Percentiles rank a stretch among this genome's conserved stretches.
phyloP scores from a whole-genome alignment of 192 early-diverging fungal species.

The Entomortierella parvispora region DNA sequence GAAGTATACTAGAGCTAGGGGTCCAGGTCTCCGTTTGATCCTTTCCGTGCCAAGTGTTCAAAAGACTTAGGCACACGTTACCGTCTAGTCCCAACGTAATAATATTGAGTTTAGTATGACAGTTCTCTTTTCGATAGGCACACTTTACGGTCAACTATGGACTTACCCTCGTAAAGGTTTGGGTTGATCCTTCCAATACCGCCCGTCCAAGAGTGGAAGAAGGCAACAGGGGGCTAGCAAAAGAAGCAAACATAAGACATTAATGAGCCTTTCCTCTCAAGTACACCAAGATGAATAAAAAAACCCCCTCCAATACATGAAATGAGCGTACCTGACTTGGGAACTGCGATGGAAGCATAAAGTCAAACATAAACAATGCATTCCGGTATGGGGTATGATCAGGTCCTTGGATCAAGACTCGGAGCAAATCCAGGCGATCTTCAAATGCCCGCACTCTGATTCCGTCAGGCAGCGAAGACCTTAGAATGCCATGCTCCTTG shows the following conservation, averaged over 20 bases:
- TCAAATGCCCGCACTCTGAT: slow-evolving; percentile 69
- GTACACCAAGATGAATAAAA: not conserved
- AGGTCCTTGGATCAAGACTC: slow-evolving; percentile 66
- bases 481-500: slow-evolving; percentile 57
- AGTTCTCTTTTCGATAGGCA: not conserved
- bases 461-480: slow-evolving; percentile 61
- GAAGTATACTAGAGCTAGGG: slow-evolving; percentile 57
- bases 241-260: not conserved
- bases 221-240: slow-evolving; percentile 57
- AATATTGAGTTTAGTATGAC: too few relatives aligned
- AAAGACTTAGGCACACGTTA: slow-evolving; percentile 67
- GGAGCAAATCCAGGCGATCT: slow-evolving; percentile 63
- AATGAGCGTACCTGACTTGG: slow-evolving; percentile 43
- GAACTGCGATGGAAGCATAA: slow-evolving; percentile 59
- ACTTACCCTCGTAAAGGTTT: slow-evolving; percentile 65
- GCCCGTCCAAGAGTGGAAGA: slow-evolving; percentile 66
- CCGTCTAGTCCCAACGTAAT: slow-evolving; percentile 53
- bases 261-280: not conserved
- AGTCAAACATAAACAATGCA: slow-evolving; percentile 69
- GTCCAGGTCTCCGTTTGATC: slow-evolving; percentile 63
- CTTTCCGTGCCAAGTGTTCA: slow-evolving; percentile 68
- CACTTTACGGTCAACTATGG: not conserved
- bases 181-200: slow-evolving; percentile 68
- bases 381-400: slow-evolving; percentile 67
- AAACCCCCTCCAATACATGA: not conserved